These are phyloP conservation scores for Fusarium nisikadoi DNA, from an alignment of 2,329 filamentous ascomycete genomes.

Conservation along the genomic window DNA sequence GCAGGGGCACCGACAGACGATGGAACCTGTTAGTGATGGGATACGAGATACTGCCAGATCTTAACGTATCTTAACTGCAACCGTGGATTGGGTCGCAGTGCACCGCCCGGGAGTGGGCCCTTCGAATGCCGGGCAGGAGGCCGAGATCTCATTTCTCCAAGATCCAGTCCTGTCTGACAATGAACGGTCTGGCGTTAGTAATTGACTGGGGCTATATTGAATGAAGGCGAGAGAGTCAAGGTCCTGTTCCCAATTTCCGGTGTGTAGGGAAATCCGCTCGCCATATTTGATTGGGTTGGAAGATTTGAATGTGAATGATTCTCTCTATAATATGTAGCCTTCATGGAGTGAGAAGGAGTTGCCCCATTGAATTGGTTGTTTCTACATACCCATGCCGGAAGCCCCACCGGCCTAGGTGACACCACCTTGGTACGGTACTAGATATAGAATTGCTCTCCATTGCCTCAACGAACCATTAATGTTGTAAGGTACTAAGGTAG, in stretches of 20 bases:
- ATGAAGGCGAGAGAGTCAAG: not conserved
- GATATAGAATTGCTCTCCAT: not conserved
- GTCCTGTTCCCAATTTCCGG: not conserved
- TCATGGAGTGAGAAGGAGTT: not conserved
- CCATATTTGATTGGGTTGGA: not conserved
- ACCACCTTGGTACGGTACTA: not conserved
- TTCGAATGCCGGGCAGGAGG: slow-evolving; percentile 21
- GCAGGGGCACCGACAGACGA: not conserved
- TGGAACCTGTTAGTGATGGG: slow-evolving; percentile 6
- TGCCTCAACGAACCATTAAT: not conserved
- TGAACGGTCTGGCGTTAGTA: not conserved
- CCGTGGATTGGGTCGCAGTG: not conserved
- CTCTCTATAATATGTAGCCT: not conserved
- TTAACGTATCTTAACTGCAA: slow-evolving; percentile 19
- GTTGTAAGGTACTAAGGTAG: too few relatives aligned
- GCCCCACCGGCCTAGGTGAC: not conserved
- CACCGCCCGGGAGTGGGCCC: slow-evolving; percentile 11
- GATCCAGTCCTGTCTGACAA: slow-evolving; percentile 5
- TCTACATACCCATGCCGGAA: not conserved
- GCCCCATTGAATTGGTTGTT: not conserved
- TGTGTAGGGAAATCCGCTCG: not conserved
- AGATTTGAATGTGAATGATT: not conserved
- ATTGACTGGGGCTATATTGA: not conserved
- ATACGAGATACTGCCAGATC: accelerated
- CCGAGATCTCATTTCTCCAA: slow-evolving; percentile 22